Base-by-base conservation (phyloP, 2,329 filamentous ascomycete species). In the Fusarium piperis region DNA sequence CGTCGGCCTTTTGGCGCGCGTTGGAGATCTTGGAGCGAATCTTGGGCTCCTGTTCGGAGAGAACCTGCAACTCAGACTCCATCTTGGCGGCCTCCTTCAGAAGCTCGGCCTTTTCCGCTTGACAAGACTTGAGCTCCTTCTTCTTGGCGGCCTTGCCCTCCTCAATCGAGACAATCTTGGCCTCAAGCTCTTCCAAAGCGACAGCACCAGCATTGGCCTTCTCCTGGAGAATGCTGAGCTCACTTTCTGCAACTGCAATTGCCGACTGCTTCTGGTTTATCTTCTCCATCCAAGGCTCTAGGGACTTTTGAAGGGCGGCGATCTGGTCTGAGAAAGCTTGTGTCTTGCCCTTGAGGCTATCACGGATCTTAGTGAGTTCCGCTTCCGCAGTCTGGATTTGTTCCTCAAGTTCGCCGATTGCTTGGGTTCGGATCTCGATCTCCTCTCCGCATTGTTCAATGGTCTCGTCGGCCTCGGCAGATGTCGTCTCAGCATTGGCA, bases 231-330 rank as follows among this genome's bases (percentile, higher is more conserved):
- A 99, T 98, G 66, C 94, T 92, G 74, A 98, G 89, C 81, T 99
- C 95, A 80, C 94, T 97, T 79, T 97, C 93, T 2, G 96, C 94
- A 12, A 99, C 95, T 5, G 95, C 95, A 73, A 98, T 97, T 4
- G 93, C 91, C 0, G 95, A 98, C 78, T 96, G 93, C 81, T 97
- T 98, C 79, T 97, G 92, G 80, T 96, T 98, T 83, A 99, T 95
- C 83, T 96, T 98, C 73, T 94, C 94, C 74, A 92, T 95, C 96
- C 96, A 99, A 0, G 96, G 96, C 82, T 98, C 95, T 12, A 99
- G 86, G 1, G 94, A 92, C 82, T 97, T 98, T 78, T 99, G 96
- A 83, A 97, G 98, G 6, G 87, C 88, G 0, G 94, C 91, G 74
- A 99, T 98, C 78, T 98, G 88, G 75, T 99, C 94, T 0, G 95